phyloP scores from a whole-genome alignment of 345 rosid genomes.

The Erysimum cheiranthoides region DNA sequence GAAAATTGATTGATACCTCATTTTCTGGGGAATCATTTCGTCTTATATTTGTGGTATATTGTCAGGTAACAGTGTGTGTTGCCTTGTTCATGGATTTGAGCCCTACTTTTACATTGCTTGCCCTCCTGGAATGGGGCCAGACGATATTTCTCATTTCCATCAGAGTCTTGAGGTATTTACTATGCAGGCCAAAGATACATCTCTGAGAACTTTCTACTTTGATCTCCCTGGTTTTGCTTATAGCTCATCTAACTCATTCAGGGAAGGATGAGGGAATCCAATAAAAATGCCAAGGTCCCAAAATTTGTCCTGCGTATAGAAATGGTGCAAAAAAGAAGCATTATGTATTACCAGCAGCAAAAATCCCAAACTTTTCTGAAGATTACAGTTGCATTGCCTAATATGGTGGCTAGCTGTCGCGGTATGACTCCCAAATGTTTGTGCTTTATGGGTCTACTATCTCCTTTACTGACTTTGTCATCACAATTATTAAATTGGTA shows the following conservation, averaged over 20 bases:
- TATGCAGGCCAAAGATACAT: constrained; percentile 1
- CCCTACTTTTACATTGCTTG: constrained; percentile 92
- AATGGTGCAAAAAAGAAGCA: constrained; percentile 80
- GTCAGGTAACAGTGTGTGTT: constrained; percentile 93
- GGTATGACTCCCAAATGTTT: constrained; percentile 54
- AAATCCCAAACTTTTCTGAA: constrained; percentile 78
- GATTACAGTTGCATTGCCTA: constrained; percentile 92
- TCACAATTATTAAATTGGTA: constrained; percentile 42
- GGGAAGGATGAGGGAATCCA: constrained; percentile 86
- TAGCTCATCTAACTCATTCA: constrained; percentile 40
- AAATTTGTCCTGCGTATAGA: constrained; percentile 65
- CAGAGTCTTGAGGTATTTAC: constrained; percentile 79
- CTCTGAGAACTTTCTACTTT: constrained; percentile 14
- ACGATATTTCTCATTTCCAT: constrained; percentile 83
- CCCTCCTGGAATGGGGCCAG: constrained; percentile 93
- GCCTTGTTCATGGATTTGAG: constrained; percentile 95
- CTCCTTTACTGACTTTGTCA: background rate
- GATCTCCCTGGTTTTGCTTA: constrained; percentile 6
- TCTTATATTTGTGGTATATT: constrained; percentile 12
- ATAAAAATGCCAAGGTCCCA: constrained; percentile 65
- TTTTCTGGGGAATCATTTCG: background rate
- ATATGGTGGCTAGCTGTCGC: constrained; percentile 90
- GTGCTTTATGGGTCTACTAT: constrained; percentile 22
- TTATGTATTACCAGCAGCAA: constrained; percentile 93
- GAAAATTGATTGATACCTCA: too few species aligned